phyloP scores from a whole-genome alignment of 257 asterid genomes.

The Mentha longifolia region DNA sequence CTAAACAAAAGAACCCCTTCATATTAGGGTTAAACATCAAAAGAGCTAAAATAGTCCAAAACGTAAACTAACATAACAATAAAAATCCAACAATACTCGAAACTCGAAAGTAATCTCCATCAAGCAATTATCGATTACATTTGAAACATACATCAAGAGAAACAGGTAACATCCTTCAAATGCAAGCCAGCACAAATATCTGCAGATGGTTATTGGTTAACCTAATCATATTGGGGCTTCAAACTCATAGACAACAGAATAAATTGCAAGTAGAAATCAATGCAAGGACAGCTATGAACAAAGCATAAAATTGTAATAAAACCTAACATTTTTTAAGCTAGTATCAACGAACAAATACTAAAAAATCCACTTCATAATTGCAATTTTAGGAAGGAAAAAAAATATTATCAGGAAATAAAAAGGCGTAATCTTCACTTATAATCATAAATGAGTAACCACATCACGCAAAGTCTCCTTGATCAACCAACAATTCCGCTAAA shows the following conservation, averaged over 20 bases:
- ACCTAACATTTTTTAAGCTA: neutral
- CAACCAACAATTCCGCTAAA: slow-evolving; percentile 4
- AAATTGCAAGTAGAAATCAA: neutral
- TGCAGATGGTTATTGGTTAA: neutral
- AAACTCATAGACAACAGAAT: neutral
- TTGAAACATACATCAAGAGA: neutral
- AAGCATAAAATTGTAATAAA: neutral
- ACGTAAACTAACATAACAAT: no score
- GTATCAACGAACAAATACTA: neutral
- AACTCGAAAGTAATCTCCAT: no score
- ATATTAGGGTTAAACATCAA: no score
- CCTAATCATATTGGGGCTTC: neutral
- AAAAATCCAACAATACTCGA: no score
- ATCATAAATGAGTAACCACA: no score
- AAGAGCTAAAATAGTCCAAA: no score
- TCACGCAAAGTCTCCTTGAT: neutral
- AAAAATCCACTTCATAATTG: slow-evolving; percentile 6
- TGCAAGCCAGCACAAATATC: slow-evolving; percentile 4
- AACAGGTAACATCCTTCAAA: neutral
- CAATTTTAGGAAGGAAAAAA: neutral
- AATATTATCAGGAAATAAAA: slow-evolving; percentile 6
- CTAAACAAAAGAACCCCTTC: no score
- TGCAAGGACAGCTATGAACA: neutral
- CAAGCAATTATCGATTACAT: neutral
- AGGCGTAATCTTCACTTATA: slow-evolving; percentile 3